A percentile compares a stretch with the other conserved stretches of the same genome.
Evolutionary conservation across 768 basidiomycete genomes (phyloP).

Genomic region (Lactarius tabidus): DNA sequence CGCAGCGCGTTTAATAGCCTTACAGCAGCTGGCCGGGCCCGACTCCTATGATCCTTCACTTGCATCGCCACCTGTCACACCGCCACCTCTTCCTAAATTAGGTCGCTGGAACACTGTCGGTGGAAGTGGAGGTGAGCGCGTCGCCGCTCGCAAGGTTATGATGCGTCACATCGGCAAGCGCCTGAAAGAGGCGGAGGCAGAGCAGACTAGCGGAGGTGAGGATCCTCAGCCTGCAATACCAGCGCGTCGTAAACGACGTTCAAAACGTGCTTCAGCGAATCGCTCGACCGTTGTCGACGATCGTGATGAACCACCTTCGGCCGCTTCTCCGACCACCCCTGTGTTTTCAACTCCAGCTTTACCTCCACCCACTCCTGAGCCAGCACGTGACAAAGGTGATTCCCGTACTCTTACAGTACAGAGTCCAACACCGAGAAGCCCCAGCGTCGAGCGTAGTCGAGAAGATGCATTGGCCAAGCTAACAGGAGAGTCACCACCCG

Average conservation of each 20-base stretch:
- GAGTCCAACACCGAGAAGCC: constrained; percentile 24
- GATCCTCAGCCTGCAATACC: constrained; percentile 33
- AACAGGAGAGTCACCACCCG: constrained; percentile 13
- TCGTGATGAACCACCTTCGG: constrained; percentile 30
- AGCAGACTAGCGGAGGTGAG: constrained; percentile 57
- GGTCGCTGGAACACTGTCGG: constrained; percentile 76
- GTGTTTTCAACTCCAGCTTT: constrained; percentile 15
- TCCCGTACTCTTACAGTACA: constrained; percentile 3
- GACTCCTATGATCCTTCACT: constrained; percentile 56
- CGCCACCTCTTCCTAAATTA: constrained; percentile 45
- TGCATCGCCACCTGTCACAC: constrained; percentile 43
- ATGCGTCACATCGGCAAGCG: constrained; percentile 58
- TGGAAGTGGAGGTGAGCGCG: constrained; percentile 75
- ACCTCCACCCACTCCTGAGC: constrained; percentile 18
- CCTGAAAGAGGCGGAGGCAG: constrained; percentile 58
- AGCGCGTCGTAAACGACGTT: constrained; percentile 24
- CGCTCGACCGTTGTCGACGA: constrained; percentile 33
- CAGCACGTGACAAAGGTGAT: constrained; percentile 15
- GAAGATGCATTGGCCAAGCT: constrained; percentile 24
- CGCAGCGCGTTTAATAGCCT: constrained; percentile 71
- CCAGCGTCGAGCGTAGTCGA: constrained; percentile 26
- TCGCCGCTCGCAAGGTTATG: constrained; percentile 65
- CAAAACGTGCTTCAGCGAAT: constrained; percentile 19
- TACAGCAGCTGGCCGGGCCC: constrained; percentile 78
- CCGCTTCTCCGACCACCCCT: constrained; percentile 27